phyloP scores from a whole-genome alignment of 73 alveolate species.

The Blepharisma stoltei region DNA sequence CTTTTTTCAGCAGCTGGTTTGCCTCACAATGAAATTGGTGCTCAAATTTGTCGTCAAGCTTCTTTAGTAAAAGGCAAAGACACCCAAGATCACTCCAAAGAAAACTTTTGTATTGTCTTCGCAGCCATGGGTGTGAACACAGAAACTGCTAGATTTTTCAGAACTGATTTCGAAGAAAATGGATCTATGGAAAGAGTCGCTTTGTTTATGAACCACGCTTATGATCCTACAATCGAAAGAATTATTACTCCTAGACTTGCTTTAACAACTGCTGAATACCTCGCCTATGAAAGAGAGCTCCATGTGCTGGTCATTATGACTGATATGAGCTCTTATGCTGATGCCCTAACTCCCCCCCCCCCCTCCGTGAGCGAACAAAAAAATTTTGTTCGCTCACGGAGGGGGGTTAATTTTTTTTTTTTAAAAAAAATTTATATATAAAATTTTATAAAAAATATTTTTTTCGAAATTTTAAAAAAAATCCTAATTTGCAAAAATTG shows the following conservation, averaged over 20 bases:
- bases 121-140: slow-evolving; percentile 99
- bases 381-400: no score
- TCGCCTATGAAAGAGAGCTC: slow-evolving; percentile 96
- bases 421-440: no score
- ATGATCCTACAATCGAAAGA: slow-evolving; percentile 79
- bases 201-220: slow-evolving; percentile 98
- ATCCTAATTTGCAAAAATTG: no score
- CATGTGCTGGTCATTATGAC: slow-evolving; percentile 98
- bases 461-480: no score
- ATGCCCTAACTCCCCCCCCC: no score
- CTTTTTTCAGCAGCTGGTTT: slow-evolving; percentile 87
- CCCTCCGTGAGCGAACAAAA: no score
- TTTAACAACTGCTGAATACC: slow-evolving; percentile 99
- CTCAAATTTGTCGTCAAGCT: slow-evolving; percentile 99
- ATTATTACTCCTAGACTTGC: slow-evolving; percentile 99
- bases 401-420: no score
- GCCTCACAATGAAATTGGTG: slow-evolving; percentile 99
- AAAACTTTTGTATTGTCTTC: slow-evolving; percentile 98
- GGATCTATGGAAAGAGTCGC: slow-evolving; percentile 99
- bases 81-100: slow-evolving; percentile 95
- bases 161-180: slow-evolving; percentile 99
- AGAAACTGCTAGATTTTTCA: slow-evolving; percentile 99
- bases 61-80: slow-evolving; percentile 98
- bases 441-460: no score
- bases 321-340: slow-evolving; percentile 99